A percentile compares a stretch with the other conserved stretches of the same genome.
phyloP scores from a whole-genome alignment of 805 yeast genomes.

The Martiniozyma abietophila region DNA sequence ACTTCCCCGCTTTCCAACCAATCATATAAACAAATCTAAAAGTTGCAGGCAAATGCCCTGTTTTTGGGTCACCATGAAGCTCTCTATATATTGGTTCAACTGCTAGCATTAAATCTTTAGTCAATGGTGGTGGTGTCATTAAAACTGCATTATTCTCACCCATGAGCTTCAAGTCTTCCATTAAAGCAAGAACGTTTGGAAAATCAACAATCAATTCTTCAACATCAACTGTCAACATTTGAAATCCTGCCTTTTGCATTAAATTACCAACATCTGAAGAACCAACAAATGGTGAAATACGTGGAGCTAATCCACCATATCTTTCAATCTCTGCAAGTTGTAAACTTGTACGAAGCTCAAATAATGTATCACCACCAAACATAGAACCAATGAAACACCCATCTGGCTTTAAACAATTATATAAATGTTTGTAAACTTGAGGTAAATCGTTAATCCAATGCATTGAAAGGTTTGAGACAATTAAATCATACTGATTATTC shows the following conservation, averaged over 20 bases:
- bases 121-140: constrained; percentile 30
- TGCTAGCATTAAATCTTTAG: constrained; percentile 61
- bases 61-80: constrained; percentile 55
- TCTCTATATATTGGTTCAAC: constrained; percentile 65
- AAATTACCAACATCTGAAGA: constrained; percentile 68
- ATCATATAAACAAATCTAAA: constrained; percentile 73
- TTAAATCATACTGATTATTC: constrained; percentile 49
- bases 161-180: constrained; percentile 70
- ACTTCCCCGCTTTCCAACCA: constrained; percentile 74
- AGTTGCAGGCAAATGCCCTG: constrained; percentile 62
- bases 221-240: constrained; percentile 72
- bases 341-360: constrained; percentile 67
- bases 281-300: constrained; percentile 74
- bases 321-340: constrained; percentile 81
- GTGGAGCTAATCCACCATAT: constrained; percentile 68
- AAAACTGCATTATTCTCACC: constrained; percentile 67
- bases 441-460: constrained; percentile 91
- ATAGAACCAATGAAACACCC: constrained; percentile 75
- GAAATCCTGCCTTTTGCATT: constrained; percentile 68
- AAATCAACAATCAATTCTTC: constrained; percentile 75
- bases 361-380: constrained; percentile 80
- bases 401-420: constrained; percentile 59
- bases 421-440: constrained; percentile 43
- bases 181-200: constrained; percentile 58
- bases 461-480: constrained; percentile 59